Conservation (phyloP, 495 filamentous ascomycete species). For the Rhypophila decipiens region DNA sequence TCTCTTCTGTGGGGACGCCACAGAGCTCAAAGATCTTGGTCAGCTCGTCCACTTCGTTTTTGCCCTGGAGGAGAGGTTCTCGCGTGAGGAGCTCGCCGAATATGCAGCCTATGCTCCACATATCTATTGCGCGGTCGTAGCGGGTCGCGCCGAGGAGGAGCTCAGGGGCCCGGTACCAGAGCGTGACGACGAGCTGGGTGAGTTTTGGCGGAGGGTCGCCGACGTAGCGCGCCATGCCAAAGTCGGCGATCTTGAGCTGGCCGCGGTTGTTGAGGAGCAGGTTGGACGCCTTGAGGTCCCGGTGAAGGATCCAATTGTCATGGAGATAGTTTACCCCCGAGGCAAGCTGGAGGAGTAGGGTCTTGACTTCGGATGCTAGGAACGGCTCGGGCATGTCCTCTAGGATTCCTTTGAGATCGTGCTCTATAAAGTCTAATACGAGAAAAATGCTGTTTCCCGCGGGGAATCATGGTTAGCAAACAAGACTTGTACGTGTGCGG, state of each 20-base stretch:
- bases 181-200: slow-evolving; percentile 90
- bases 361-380: slow-evolving; percentile 87
- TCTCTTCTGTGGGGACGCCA: slow-evolving; percentile 79
- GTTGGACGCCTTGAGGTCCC: slow-evolving; percentile 95
- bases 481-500: too few species aligned
- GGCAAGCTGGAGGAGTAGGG: slow-evolving; percentile 74
- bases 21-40: slow-evolving; percentile 77
- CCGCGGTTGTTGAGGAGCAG: slow-evolving; percentile 93
- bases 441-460: slow-evolving; percentile 67
- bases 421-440: slow-evolving; percentile 97
- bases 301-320: slow-evolving; percentile 86
- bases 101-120: slow-evolving; percentile 96
- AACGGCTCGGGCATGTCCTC: slow-evolving; percentile 94
- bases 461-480: too few species aligned
- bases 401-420: slow-evolving; percentile 91
- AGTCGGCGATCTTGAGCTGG: slow-evolving; percentile 93
- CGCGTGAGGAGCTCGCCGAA: slow-evolving; percentile 87
- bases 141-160: slow-evolving; percentile 73
- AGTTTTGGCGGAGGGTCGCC: slow-evolving; percentile 73
- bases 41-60: slow-evolving; percentile 86
- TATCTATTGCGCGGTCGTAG: slow-evolving; percentile 76
- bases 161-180: slow-evolving; percentile 95
- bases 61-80: slow-evolving; percentile 80
- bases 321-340: slow-evolving; percentile 84
- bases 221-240: slow-evolving; percentile 92